A percentile compares a stretch with the other conserved stretches of the same genome.
Evolutionary conservation across 2,329 filamentous ascomycete species (phyloP).

Genomic region (Pseudopyricularia javanii): DNA sequence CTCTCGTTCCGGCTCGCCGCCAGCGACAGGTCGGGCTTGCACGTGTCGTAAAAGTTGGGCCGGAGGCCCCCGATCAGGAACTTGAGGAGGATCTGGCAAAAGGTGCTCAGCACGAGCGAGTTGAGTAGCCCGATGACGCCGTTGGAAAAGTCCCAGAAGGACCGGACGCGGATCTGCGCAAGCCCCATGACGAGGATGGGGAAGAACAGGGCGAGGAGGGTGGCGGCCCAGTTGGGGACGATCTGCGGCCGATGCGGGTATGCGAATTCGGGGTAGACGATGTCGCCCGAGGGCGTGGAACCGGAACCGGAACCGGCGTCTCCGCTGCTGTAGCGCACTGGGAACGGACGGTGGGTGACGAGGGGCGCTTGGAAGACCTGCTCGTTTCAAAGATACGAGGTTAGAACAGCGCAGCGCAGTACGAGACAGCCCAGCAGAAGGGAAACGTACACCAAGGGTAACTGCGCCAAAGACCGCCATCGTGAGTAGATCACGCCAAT

Average conservation of each 20-base stretch:
- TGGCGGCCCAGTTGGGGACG: conserved; percentile 58
- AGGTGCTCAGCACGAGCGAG: conserved; percentile 53
- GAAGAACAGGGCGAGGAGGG: conserved; percentile 51
- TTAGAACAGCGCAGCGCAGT: not conserved
- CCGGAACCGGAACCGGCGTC: not conserved
- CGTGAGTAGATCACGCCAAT: conserved; percentile 54
- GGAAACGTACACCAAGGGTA: conserved; percentile 47
- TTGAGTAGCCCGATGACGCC: conserved; percentile 58
- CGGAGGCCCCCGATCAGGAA: conserved; percentile 61
- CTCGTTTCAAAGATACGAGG: conserved; percentile 1
- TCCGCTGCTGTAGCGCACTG: conserved; percentile 38
- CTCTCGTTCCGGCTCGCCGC: conserved; percentile 22
- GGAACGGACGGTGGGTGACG: conserved; percentile 56
- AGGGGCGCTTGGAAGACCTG: conserved; percentile 52
- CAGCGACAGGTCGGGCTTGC: conserved; percentile 43
- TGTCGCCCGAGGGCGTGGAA: conserved; percentile 38
- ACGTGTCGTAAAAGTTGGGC: conserved; percentile 61
- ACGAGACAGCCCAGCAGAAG: not conserved
- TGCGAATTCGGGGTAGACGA: conserved; percentile 59
- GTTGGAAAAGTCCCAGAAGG: conserved; percentile 62
- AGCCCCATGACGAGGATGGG: conserved; percentile 52
- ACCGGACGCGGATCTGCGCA: conserved; percentile 55
- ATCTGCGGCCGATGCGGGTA: conserved; percentile 61
- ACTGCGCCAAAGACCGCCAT: conserved; percentile 55
- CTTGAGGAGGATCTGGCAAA: conserved; percentile 68